Evolutionary conservation across 2,329 filamentous ascomycete species (phyloP), one percentile per base, ranked within the genome.

Genomic region (Clonostachys sp.): DNA sequence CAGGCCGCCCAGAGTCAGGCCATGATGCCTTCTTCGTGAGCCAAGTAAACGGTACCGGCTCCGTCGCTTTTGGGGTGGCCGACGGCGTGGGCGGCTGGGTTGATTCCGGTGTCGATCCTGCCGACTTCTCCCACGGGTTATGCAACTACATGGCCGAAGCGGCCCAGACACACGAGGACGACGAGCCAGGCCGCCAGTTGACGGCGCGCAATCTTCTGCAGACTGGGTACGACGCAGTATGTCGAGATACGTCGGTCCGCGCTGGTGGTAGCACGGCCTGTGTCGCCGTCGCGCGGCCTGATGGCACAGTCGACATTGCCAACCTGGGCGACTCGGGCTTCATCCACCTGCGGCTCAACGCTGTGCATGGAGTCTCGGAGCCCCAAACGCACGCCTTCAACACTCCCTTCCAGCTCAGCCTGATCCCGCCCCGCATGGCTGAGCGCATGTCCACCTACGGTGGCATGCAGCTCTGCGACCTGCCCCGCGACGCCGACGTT

Each of bases 371-470:
- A 48, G 86, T 84, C 61, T 95, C 91, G 3, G 80, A 84, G 43
- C 87, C 90, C 20, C 94, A 99, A 67, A 96, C 91, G 1, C 94
- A 99, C 65, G 91, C 86, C 41, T 99, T 99, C 78, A 99, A 99
- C 67, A 97, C 94, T 0, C 94, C 94, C 0, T 99, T 89, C 62
- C 94, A 99, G 66, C 80, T 99, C 39, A 92, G 90, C 46, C 84
- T 96, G 46, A 85, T 96, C 8, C 92, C 94, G 1, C 81, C 86
- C 5, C 82, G 80, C 56, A 85, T 96, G 68, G 79, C 90, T 48
- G 81, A 83, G 18, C 88, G 94, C 58, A 86, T 91, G 57, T 82
- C 84, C 12, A 81, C 89, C 30, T 97, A 96, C 64, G 92, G 92
- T 17, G 89, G 89, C 41, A 75, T 80, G 3, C 87, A 87, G 52